A percentile compares a stretch with the other conserved stretches of the same genome.
phyloP scores from a whole-genome alignment of 2,329 filamentous ascomycete species.

The Emergomyces africanus region DNA sequence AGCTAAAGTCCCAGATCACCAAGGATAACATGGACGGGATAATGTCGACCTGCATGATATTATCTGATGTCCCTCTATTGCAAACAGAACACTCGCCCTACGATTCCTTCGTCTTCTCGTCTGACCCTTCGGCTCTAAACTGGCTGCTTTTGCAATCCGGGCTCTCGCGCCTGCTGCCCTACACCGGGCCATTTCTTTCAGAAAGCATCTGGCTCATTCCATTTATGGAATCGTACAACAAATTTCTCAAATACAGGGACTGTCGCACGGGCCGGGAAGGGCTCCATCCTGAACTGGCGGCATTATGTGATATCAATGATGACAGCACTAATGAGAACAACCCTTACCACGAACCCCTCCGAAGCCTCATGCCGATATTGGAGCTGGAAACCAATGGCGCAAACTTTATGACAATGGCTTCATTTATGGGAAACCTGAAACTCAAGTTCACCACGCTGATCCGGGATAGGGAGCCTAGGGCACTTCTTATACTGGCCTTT shows the following conservation, averaged over 20 bases:
- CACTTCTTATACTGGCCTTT: constrained; percentile 22
- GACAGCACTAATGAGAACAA: constrained; percentile 19
- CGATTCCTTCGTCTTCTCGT: constrained; percentile 25
- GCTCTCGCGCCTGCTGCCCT: constrained; percentile 19
- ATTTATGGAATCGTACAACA: constrained; percentile 17
- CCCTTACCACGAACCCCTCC: constrained; percentile 24
- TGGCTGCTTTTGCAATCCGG: constrained; percentile 27
- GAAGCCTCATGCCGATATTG: constrained; percentile 23
- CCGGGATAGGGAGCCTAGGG: constrained; percentile 19
- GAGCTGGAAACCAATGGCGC: constrained; percentile 14
- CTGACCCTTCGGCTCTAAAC: constrained; percentile 19
- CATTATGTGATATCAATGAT: constrained; percentile 23
- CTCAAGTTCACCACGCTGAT: constrained; percentile 19
- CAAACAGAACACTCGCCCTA: constrained; percentile 18
- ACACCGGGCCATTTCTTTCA: constrained; percentile 14
- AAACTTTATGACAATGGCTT: constrained; percentile 17
- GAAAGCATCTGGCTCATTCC: constrained; percentile 24
- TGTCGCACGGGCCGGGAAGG: constrained; percentile 16
- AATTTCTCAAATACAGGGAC: constrained; percentile 16
- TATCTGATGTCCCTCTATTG: constrained; percentile 23
- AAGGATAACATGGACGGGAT: constrained; percentile 26
- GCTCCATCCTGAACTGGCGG: constrained; percentile 20
- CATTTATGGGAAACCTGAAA: constrained; percentile 24
- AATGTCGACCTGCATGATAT: constrained; percentile 25
- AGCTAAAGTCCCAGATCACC: constrained; percentile 16